Evolutionary conservation across 73 alveolate species (phyloP).

Genomic region (Paramecium pentaurelia): DNA sequence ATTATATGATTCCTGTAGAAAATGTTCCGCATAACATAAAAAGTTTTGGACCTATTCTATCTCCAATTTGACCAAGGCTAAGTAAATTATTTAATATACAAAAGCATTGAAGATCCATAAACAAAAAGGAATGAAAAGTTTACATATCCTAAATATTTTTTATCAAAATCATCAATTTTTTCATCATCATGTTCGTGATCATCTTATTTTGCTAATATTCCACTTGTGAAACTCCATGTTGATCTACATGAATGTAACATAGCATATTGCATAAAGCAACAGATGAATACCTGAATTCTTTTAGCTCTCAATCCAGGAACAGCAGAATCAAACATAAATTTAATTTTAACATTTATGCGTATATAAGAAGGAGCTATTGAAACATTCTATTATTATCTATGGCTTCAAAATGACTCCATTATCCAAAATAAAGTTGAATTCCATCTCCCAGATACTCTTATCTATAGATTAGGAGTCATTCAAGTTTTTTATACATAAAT

Average conservation of each 20-base stretch:
- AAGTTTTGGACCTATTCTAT: conserved; percentile 23
- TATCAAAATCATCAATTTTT: neutral
- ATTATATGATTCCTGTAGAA: neutral
- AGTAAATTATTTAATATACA: neutral
- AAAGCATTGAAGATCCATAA: conserved; percentile 16
- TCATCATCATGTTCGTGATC: neutral
- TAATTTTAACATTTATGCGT: neutral
- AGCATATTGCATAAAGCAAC: conserved; percentile 15
- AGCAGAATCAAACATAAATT: neutral
- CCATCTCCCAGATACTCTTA: conserved; percentile 1
- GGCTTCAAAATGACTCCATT: neutral
- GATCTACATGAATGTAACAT: conserved; percentile 29
- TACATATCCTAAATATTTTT: neutral
- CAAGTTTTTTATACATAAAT: neutral
- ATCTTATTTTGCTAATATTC: neutral
- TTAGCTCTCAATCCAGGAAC: neutral
- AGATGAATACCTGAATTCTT: neutral
- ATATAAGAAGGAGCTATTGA: conserved; percentile 15
- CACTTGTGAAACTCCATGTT: conserved; percentile 25
- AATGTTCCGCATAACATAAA: conserved; percentile 26
- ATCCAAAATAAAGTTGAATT: neutral
- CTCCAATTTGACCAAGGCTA: conserved; percentile 25
- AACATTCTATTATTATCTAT: conserved; percentile 16
- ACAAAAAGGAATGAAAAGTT: conserved; percentile 8
- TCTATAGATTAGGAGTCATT: conserved; percentile 28